These are phyloP conservation scores for Chalaropsis thielavioides DNA, from an alignment of 2,329 filamentous ascomycete genomes.

Conservation along the genomic window DNA sequence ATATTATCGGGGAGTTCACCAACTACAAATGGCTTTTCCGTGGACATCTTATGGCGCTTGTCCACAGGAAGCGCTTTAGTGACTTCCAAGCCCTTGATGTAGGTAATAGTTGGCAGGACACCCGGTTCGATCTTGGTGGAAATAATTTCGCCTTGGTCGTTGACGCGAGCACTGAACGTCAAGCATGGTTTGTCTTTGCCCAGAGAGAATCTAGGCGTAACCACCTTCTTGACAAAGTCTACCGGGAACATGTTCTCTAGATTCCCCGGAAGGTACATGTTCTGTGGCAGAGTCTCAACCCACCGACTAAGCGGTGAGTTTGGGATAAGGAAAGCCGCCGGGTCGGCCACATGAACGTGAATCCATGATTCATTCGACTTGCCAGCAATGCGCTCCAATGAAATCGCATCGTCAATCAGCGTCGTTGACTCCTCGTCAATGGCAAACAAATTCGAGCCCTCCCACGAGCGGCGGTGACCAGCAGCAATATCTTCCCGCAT, in stretches of 20 bases:
- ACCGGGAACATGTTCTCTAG: slow-evolving; percentile 43
- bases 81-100: slow-evolving; percentile 40
- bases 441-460: slow-evolving; percentile 48
- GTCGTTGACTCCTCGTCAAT: slow-evolving; percentile 53
- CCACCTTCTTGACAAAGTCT: slow-evolving; percentile 24
- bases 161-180: slow-evolving; percentile 48
- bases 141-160: slow-evolving; percentile 36
- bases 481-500: slow-evolving; percentile 32
- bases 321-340: slow-evolving; percentile 52
- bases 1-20: slow-evolving; percentile 22
- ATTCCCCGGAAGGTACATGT: slow-evolving; percentile 46
- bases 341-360: slow-evolving; percentile 66
- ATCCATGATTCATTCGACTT: slow-evolving; percentile 51
- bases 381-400: slow-evolving; percentile 44
- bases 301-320: slow-evolving; percentile 43
- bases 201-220: slow-evolving; percentile 42
- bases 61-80: slow-evolving; percentile 26
- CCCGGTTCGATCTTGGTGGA: slow-evolving; percentile 41
- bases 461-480: slow-evolving; percentile 44
- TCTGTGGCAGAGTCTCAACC: slow-evolving; percentile 45
- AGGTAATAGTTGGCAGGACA: slow-evolving; percentile 39
- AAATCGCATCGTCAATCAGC: slow-evolving; percentile 69
- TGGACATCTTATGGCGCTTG: slow-evolving; percentile 16
- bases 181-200: slow-evolving; percentile 36
- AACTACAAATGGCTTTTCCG: slow-evolving; percentile 21